These are phyloP conservation scores for Cyclotella sp. DNA, from an alignment of 108 stramenopile genomes.

Conservation along the genomic window DNA sequence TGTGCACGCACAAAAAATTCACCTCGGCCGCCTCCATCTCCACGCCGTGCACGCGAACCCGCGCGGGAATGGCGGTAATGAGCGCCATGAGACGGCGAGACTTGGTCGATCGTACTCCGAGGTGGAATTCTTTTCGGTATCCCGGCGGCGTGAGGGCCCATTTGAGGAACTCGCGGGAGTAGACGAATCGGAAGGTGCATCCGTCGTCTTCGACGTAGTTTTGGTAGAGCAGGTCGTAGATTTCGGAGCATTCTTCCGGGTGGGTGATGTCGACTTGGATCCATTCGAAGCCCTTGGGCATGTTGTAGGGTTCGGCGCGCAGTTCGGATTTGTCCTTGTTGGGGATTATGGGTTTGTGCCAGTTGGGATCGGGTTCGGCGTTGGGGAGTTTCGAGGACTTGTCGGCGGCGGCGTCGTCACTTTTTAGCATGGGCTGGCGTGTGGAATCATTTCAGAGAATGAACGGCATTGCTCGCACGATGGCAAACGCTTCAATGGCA, in stretches of 20 bases:
- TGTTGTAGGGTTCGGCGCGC: constrained; percentile 91
- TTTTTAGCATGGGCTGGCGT: constrained; percentile 46
- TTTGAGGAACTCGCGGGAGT: constrained; percentile 85
- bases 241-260: constrained; percentile 68
- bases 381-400: constrained; percentile 48
- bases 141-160: constrained; percentile 98
- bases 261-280: constrained; percentile 81
- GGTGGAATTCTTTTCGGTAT: constrained; percentile 76
- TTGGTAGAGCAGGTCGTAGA: constrained; percentile 94
- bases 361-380: constrained; percentile 42
- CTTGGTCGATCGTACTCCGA: constrained; percentile 89
- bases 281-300: constrained; percentile 98
- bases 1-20: constrained; percentile 99
- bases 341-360: constrained; percentile 89
- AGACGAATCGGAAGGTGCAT: constrained; percentile 97
- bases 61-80: constrained; percentile 95
- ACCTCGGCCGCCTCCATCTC: constrained; percentile 90
- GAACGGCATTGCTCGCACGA: not conserved
- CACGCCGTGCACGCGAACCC: constrained; percentile 61
- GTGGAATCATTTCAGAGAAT: no score
- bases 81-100: constrained; percentile 92
- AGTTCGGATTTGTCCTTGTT: constrained; percentile 75
- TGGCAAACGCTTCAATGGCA: not conserved
- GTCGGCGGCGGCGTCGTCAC: constrained; percentile 44
- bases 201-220: constrained; percentile 99